phyloP scores from a whole-genome alignment of 768 basidiomycete species.

The Termitomyces sp. region DNA sequence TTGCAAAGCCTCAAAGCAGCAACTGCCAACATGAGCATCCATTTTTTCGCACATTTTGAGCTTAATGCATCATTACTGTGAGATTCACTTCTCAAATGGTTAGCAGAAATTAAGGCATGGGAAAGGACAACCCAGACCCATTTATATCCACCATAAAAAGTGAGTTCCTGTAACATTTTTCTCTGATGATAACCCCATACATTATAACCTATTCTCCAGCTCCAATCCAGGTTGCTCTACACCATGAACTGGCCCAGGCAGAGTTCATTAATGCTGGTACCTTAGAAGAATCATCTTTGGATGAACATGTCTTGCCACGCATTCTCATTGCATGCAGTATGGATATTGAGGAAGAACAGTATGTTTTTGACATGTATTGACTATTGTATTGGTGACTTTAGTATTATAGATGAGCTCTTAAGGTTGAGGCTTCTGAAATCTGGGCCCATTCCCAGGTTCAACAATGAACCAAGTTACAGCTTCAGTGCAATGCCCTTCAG shows the following conservation, averaged over 20 bases:
- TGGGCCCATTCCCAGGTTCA: neutral
- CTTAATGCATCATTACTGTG: constrained; percentile 2
- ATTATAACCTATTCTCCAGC: neutral
- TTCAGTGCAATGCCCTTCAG: neutral
- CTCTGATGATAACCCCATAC: constrained; percentile 4
- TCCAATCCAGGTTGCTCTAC: neutral
- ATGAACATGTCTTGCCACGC: constrained; percentile 3
- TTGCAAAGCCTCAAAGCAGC: constrained; percentile 7
- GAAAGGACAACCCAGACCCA: constrained; percentile 5
- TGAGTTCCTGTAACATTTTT: too few species aligned
- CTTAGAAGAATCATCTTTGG: neutral
- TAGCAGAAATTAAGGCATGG: constrained; percentile 9
- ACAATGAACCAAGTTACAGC: constrained; percentile 3
- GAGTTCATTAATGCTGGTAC: neutral
- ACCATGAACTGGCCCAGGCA: constrained; percentile 1
- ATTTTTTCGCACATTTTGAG: constrained; percentile 1
- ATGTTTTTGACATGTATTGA: neutral
- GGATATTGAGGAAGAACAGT: constrained; percentile 16
- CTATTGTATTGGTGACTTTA: neutral
- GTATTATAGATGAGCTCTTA: constrained; percentile 2
- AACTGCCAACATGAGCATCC: neutral
- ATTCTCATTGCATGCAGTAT: constrained; percentile 7
- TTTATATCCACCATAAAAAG: too few species aligned
- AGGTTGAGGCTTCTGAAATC: neutral
- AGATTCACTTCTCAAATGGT: constrained; percentile 1